Evolutionary conservation across 2,329 filamentous ascomycete species (phyloP).

Genomic region (Fusarium denticulatum): DNA sequence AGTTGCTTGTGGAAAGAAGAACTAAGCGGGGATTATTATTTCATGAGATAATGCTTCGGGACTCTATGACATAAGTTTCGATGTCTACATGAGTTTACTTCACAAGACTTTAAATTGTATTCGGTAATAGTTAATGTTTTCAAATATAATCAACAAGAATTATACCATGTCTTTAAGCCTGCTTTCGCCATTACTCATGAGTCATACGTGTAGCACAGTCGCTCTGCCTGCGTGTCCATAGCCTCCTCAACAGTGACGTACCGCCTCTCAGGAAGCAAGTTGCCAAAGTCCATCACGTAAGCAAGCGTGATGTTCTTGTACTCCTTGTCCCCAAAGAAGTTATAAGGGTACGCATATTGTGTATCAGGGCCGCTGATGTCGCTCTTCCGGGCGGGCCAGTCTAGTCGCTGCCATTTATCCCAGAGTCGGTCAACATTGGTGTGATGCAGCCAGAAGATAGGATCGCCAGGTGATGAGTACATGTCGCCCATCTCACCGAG

Average conservation of each 20-base stretch:
- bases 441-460: not conserved
- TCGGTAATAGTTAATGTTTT: not conserved
- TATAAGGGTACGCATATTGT: not conserved
- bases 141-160: not conserved
- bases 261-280: not conserved
- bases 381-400: not conserved
- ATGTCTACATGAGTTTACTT: not conserved
- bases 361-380: not conserved
- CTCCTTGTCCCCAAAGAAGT: not conserved
- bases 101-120: not conserved
- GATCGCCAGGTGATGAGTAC: not conserved
- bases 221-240: not conserved
- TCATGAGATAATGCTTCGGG: not conserved
- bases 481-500: not conserved
- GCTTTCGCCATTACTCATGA: accelerated
- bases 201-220: not conserved
- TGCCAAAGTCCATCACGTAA: not conserved
- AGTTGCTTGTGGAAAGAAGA: not conserved
- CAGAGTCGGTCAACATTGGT: not conserved
- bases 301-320: not conserved
- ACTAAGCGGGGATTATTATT: not conserved
- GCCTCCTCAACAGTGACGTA: not conserved
- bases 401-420: not conserved
- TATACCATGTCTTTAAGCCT: accelerated
- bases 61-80: not conserved